phyloP scores from a whole-genome alignment of 2,329 filamentous ascomycete species.

The Akanthomyces dipterigenus region DNA sequence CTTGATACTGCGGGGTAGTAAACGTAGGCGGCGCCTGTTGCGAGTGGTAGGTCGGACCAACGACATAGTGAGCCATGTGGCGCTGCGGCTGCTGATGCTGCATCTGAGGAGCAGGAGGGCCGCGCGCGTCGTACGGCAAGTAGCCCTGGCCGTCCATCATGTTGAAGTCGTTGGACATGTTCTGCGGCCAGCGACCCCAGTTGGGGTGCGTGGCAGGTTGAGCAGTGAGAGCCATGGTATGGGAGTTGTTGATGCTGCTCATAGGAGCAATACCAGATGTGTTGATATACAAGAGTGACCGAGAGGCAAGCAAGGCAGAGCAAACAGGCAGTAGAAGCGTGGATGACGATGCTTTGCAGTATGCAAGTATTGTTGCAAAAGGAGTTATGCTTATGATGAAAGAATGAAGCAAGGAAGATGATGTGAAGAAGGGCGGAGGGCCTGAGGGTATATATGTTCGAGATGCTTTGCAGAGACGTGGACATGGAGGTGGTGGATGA shows the following conservation, averaged over 20 bases:
- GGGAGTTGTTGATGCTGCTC: background rate
- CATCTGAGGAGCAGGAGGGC: slow-evolving; percentile 27
- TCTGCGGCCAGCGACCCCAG: slow-evolving; percentile 51
- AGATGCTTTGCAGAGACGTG: background rate
- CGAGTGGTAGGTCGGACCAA: slow-evolving; percentile 35
- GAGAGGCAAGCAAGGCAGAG: background rate
- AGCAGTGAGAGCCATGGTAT: slow-evolving; percentile 41
- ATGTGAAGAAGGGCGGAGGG: slow-evolving; percentile 9
- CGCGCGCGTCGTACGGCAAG: slow-evolving; percentile 43
- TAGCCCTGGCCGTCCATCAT: slow-evolving; percentile 42
- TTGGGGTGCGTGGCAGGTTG: slow-evolving; percentile 36
- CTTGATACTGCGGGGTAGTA: slow-evolving; percentile 35
- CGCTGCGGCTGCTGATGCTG: slow-evolving; percentile 27
- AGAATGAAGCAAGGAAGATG: slow-evolving; percentile 1
- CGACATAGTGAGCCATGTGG: slow-evolving; percentile 40
- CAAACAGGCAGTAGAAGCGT: background rate
- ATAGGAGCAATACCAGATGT: slow-evolving; percentile 5
- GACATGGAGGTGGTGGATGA: slow-evolving; percentile 3
- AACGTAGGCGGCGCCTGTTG: slow-evolving; percentile 34
- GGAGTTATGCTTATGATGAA: background rate
- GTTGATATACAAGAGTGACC: background rate
- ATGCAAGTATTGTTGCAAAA: background rate
- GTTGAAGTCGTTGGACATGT: slow-evolving; percentile 39
- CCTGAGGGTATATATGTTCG: slow-evolving; percentile 12
- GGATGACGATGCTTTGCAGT: background rate